Conservation (phyloP, 192 early-diverging fungal genomes). For the Linnemannia schmuckeri region DNA sequence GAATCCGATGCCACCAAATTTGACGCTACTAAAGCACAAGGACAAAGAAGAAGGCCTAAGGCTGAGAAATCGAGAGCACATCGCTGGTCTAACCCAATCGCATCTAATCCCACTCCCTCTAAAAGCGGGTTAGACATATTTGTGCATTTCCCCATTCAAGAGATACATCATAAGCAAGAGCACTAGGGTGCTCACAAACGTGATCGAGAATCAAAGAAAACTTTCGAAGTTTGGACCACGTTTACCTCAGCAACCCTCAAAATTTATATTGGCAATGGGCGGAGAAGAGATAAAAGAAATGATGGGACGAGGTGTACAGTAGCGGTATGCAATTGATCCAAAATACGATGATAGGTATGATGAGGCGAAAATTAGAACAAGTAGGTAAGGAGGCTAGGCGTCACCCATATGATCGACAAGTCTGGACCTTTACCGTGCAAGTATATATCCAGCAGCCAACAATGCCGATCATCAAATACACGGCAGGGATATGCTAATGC, state of each 20-base stretch:
- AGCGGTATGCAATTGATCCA: neutral
- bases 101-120: neutral
- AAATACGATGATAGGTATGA: too few relatives aligned
- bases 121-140: neutral
- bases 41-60: neutral
- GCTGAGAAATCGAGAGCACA: neutral
- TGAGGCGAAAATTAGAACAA: too few relatives aligned
- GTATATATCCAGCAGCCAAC: too few relatives aligned
- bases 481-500: too few relatives aligned
- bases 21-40: neutral
- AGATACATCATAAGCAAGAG: neutral
- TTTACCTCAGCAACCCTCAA: neutral
- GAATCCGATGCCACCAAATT: neutral
- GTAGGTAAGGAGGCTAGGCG: too few relatives aligned
- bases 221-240: neutral
- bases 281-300: neutral
- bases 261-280: neutral
- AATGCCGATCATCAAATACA: too few relatives aligned
- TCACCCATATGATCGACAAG: too few relatives aligned
- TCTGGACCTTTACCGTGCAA: too few relatives aligned
- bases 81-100: neutral
- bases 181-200: neutral
- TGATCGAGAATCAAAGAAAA: neutral
- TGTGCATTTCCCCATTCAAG: neutral
- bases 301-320: neutral